Base-by-base conservation (phyloP, 2,329 filamentous ascomycete genomes). In the Colletotrichum somersetense region DNA sequence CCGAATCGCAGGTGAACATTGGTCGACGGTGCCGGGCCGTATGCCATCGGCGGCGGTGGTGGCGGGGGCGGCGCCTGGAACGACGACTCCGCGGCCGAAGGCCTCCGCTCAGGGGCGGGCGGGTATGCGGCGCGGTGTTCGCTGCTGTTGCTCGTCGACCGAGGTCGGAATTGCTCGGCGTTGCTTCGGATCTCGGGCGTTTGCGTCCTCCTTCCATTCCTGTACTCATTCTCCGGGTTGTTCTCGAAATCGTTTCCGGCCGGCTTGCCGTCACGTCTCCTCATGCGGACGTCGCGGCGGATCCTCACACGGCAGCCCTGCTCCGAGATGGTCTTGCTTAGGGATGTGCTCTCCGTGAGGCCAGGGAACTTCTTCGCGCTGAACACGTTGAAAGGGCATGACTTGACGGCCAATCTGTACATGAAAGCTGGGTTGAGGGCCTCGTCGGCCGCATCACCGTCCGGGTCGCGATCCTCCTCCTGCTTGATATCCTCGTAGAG, bases 361-460 rank as follows among this genome's bases (percentile, higher is more conserved):
- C 96, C 96, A 20, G 96, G 96, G 84, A 99, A 99, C 85, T 98
- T 98, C 91, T 98, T 99, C 63, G 96, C 96, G 77, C 95, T 98
- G 85, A 89, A 98, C 53, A 98, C 96, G 61, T 90, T 91, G 81
- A 99, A 98, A 0, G 93, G 91, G 16, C 88, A 84, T 0, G 96
- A 97, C 85, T 96, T 95, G 77, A 98, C 93, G 81, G 97, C 94
- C 83, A 98, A 89, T 66, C 95, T 89, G 84, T 94, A 96, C 78
- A 95, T 92, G 74, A 97, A 93, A 71, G 82, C 82, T n/a, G 92
- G 83, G 77, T 87, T 81, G 79, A 85, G 59, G 81, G 79, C 55
- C 73, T 80, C 75, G 57, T 80, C 74, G 59, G 75, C 78, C 57
- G 77, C 78, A 72, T 84, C 81, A 20, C 67, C 67, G 76, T 82